Conservation (phyloP, 129 eudicot species). For the Artemisia argyi region DNA sequence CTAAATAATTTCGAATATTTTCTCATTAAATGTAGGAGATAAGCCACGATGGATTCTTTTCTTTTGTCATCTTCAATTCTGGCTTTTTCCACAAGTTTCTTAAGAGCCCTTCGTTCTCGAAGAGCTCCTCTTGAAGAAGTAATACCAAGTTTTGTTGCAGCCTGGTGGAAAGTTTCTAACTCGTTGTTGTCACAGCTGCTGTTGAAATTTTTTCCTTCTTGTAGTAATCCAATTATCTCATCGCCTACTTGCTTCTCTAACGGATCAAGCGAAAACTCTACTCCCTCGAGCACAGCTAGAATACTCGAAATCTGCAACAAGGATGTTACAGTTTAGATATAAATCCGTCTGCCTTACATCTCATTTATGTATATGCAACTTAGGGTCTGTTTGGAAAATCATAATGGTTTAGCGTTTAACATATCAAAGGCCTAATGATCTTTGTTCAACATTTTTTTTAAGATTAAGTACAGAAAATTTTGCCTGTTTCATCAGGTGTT, state of each 20-base stretch:
- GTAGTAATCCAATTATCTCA: constrained; percentile 73
- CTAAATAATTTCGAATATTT: constrained; percentile 88
- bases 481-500: too few relatives aligned
- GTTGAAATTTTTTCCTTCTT: constrained; percentile 78
- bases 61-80: constrained; percentile 87
- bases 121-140: constrained; percentile 92
- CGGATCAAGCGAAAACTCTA: constrained; percentile 79
- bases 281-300: constrained; percentile 52
- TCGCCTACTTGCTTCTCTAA: constrained; percentile 87
- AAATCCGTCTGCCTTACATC: background rate
- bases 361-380: constrained; percentile 1
- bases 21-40: constrained; percentile 73
- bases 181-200: constrained; percentile 63
- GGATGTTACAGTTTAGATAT: constrained; percentile 12
- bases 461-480: too few relatives aligned
- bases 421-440: too few relatives aligned
- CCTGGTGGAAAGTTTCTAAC: constrained; percentile 88
- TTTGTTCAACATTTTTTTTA: too few relatives aligned
- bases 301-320: constrained; percentile 67
- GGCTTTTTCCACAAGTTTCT: constrained; percentile 79
- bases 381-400: too few relatives aligned
- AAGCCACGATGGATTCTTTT: constrained; percentile 88
- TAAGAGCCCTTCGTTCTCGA: constrained; percentile 80
- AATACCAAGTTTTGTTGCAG: constrained; percentile 73
- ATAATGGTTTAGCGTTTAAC: too few relatives aligned